phyloP scores from a whole-genome alignment of 2,329 filamentous ascomycete genomes.

The Macrophomina pseudophaseolina region DNA sequence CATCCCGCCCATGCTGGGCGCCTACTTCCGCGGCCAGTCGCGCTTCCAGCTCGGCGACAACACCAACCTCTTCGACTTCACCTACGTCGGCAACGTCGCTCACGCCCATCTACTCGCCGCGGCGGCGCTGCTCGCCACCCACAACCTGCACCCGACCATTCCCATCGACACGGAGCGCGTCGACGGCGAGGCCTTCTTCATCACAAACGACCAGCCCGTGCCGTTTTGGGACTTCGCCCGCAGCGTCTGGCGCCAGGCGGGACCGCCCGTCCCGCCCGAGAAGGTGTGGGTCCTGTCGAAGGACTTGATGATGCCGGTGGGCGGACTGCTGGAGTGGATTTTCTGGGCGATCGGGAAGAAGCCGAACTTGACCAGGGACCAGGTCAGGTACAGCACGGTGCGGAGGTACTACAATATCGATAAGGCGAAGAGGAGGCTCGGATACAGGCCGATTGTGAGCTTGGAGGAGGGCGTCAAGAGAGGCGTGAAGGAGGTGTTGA shows the following conservation, averaged over 20 bases:
- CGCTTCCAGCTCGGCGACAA: constrained; percentile 59
- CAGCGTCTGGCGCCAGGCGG: constrained; percentile 52
- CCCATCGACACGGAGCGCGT: constrained; percentile 53
- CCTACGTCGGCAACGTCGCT: constrained; percentile 58
- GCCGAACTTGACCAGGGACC: constrained; percentile 52
- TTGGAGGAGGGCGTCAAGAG: constrained; percentile 66
- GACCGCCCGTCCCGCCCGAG: constrained; percentile 41
- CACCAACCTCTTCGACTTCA: constrained; percentile 60
- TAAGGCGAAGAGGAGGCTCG: constrained; percentile 73
- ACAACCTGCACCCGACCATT: constrained; percentile 41
- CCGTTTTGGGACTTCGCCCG: constrained; percentile 60
- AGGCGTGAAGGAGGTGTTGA: constrained; percentile 49
- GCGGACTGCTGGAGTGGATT: constrained; percentile 50
- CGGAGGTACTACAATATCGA: constrained; percentile 77
- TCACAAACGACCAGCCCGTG: constrained; percentile 56
- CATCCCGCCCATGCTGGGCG: constrained; percentile 52
- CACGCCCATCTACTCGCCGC: constrained; percentile 58
- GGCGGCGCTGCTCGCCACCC: constrained; percentile 54
- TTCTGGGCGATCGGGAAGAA: constrained; percentile 52
- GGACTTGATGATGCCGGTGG: constrained; percentile 49
- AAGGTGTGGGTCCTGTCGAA: constrained; percentile 51
- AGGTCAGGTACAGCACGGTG: constrained; percentile 72
- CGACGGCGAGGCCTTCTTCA: constrained; percentile 58
- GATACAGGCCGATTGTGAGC: constrained; percentile 70
- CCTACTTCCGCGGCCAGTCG: constrained; percentile 53